These are phyloP conservation scores for Paecilomyces fulvus DNA, from an alignment of 2,329 filamentous ascomycete species.

Conservation along the genomic window DNA sequence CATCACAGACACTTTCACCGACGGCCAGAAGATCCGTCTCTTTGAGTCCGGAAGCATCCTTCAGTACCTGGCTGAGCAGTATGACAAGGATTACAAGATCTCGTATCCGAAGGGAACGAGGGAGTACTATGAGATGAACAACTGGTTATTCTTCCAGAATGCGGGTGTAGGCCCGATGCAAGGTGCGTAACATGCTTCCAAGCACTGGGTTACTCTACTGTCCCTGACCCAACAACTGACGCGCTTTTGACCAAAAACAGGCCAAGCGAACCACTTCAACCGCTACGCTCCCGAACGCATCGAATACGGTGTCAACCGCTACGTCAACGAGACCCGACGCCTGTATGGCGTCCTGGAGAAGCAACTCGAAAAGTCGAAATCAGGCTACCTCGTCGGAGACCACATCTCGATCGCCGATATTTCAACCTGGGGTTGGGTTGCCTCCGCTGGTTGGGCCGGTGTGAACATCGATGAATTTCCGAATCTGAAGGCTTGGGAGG, in stretches of 20 bases:
- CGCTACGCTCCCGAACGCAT: slow-evolving; percentile 78
- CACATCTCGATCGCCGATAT: slow-evolving; percentile 59
- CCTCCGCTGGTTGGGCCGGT: slow-evolving; percentile 50
- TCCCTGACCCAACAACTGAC: slow-evolving; percentile 33
- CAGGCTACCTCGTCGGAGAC: slow-evolving; percentile 44
- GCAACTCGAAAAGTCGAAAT: slow-evolving; percentile 49
- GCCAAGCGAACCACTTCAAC: slow-evolving; percentile 74
- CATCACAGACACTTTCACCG: slow-evolving; percentile 66
- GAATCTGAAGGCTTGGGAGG: slow-evolving; percentile 66
- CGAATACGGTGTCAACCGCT: slow-evolving; percentile 72
- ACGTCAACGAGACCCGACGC: slow-evolving; percentile 73
- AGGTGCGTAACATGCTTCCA: not conserved
- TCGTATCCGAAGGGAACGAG: slow-evolving; percentile 63
- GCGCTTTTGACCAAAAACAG: slow-evolving; percentile 16
- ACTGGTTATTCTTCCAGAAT: slow-evolving; percentile 74
- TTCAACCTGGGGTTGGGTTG: slow-evolving; percentile 70
- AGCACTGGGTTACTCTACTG: too few species aligned
- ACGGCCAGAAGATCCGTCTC: slow-evolving; percentile 64
- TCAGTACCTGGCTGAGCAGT: slow-evolving; percentile 62
- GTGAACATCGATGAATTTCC: slow-evolving; percentile 69
- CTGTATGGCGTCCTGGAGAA: slow-evolving; percentile 71
- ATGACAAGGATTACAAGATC: slow-evolving; percentile 74
- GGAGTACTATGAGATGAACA: slow-evolving; percentile 72
- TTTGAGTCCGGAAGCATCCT: slow-evolving; percentile 56
- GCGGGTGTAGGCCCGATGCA: slow-evolving; percentile 69